These are phyloP conservation scores for Acanthamoeba culbertsoni DNA, from an alignment of 208 protist genomes.

Conservation along the genomic window DNA sequence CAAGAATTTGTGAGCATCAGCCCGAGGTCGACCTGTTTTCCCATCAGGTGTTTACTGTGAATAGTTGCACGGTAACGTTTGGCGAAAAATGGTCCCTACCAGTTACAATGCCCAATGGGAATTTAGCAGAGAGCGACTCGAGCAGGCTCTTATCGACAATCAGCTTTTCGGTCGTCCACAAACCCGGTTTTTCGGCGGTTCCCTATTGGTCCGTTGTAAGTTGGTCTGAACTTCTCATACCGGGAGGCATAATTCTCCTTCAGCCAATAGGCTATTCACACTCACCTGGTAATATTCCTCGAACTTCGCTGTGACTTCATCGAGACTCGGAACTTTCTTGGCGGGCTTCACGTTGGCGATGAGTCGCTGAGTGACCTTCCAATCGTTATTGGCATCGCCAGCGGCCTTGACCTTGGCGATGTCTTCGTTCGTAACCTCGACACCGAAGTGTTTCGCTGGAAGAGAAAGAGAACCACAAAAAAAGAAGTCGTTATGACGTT, in stretches of 20 bases:
- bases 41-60: neutral
- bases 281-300: constrained; percentile 23
- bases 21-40: neutral
- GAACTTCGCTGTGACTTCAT: neutral
- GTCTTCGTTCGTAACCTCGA: constrained; percentile 56
- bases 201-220: no score
- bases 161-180: constrained; percentile 18
- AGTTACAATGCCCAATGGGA: constrained; percentile 13
- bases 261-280: no score
- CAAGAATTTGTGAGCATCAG: constrained; percentile 2
- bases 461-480: neutral
- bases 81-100: neutral
- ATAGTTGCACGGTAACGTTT: neutral
- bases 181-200: neutral
- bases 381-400: constrained; percentile 69
- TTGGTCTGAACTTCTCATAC: no score
- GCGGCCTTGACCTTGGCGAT: constrained; percentile 56
- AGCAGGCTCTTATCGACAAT: neutral
- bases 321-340: neutral
- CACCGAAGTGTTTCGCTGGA: constrained; percentile 30
- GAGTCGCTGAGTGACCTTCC: constrained; percentile 56
- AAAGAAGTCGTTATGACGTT: neutral
- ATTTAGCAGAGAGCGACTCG: neutral
- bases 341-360: neutral
- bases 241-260: no score